These are phyloP conservation scores for Hyphopichia khmerensis DNA, from an alignment of 1,139 yeast species.

Conservation along the genomic window DNA sequence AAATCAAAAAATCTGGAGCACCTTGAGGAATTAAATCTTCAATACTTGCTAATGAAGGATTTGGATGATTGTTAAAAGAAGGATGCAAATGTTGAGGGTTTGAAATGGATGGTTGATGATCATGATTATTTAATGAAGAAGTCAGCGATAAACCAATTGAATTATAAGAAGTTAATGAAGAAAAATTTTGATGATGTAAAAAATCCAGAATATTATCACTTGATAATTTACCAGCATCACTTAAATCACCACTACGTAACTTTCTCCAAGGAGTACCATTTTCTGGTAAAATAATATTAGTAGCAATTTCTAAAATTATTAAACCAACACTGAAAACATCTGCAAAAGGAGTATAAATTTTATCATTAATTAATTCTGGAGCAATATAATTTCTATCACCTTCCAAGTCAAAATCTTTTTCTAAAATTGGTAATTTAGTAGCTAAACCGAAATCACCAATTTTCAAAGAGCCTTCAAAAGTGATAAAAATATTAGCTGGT, in stretches of 20 bases:
- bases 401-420: conserved; percentile 76
- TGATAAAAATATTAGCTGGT: conserved; percentile 91
- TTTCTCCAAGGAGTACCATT: conserved; percentile 98
- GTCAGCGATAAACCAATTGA: conserved; percentile 9
- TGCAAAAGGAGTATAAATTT: conserved; percentile 86
- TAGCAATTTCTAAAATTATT: conserved; percentile 92
- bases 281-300: conserved; percentile 91
- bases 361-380: conserved; percentile 85
- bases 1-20: conserved; percentile 83
- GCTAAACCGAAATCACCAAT: conserved; percentile 79
- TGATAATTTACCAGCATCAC: conserved; percentile 90
- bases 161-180: conserved; percentile 36
- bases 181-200: conserved; percentile 39
- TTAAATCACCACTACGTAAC: conserved; percentile 88
- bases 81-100: conserved; percentile 3
- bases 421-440: conserved; percentile 53
- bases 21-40: conserved; percentile 57
- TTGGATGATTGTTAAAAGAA: conserved; percentile 3
- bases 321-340: conserved; percentile 92
- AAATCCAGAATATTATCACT: conserved; percentile 49
- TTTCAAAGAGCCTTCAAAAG: conserved; percentile 89
- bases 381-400: conserved; percentile 98
- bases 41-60: conserved; percentile 8
- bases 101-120: neutral
- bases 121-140: conserved; percentile 5